These are phyloP conservation scores for Volvariella surrecta DNA, from an alignment of 1,284 basidiomycete species.

Conservation along the genomic window DNA sequence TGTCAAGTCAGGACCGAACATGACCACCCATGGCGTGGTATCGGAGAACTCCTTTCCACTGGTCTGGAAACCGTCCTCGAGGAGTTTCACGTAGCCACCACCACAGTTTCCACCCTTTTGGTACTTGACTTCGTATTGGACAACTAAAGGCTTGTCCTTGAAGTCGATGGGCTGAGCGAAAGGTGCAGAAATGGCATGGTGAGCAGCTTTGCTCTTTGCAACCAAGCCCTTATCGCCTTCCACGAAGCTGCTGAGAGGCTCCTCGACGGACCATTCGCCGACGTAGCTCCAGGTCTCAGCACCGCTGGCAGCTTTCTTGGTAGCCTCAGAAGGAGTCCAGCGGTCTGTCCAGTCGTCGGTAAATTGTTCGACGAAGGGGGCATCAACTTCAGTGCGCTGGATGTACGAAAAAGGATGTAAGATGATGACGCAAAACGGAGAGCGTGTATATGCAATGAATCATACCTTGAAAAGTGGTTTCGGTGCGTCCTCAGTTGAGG, in stretches of 20 bases:
- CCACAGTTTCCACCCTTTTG: constrained; percentile 99
- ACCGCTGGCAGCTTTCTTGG: constrained; percentile 92
- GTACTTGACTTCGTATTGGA: constrained; percentile 99
- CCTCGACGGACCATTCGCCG: constrained; percentile 96
- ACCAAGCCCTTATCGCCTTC: constrained; percentile 86
- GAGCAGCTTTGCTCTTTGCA: constrained; percentile 87
- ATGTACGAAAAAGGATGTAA: constrained; percentile 9
- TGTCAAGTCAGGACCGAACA: constrained; percentile 90
- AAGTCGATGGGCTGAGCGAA: constrained; percentile 79
- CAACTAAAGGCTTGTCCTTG: constrained; percentile 83
- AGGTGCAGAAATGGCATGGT: constrained; percentile 96
- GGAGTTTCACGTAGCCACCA: constrained; percentile 97
- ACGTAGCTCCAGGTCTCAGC: constrained; percentile 95
- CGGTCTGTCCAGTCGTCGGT: constrained; percentile 83
- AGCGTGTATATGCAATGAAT: constrained; percentile 10
- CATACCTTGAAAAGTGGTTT: constrained; percentile 64
- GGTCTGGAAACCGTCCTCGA: constrained; percentile 88
- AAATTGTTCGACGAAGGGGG: constrained; percentile 98
- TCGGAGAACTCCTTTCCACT: constrained; percentile 92
- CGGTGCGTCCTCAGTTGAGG: constrained; percentile 43
- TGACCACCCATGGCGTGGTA: constrained; percentile 96
- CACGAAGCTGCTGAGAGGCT: constrained; percentile 66
- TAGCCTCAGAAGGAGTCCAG: constrained; percentile 95
- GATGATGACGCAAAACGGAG: constrained; percentile 7
- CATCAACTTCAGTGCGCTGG: constrained; percentile 77